Conservation (phyloP, 768 basidiomycete genomes). For the Amylocystis lapponica region DNA sequence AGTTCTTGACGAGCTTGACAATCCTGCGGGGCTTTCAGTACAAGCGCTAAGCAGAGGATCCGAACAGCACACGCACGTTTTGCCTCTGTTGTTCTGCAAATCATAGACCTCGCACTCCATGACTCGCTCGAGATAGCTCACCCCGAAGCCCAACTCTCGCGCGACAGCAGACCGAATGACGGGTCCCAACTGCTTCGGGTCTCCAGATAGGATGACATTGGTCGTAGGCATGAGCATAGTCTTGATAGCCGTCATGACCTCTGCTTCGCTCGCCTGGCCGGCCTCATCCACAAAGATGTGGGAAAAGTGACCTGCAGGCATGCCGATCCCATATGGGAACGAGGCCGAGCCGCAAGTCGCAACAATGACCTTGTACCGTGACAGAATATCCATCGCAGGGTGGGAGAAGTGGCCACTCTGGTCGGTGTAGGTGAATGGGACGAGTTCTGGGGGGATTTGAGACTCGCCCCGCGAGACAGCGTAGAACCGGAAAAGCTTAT, state of each 20-base stretch:
- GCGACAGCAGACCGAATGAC: constrained; percentile 33
- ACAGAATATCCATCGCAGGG: constrained; percentile 35
- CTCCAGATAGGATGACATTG: constrained; percentile 34
- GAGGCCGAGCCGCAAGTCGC: constrained; percentile 52
- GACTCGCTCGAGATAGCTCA: constrained; percentile 32
- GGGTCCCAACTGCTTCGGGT: constrained; percentile 33
- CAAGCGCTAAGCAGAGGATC: not conserved
- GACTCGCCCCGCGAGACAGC: constrained; percentile 36
- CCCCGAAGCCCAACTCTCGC: constrained; percentile 20
- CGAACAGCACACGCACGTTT: constrained; percentile 24
- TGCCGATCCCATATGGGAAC: constrained; percentile 41
- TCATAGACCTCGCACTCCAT: constrained; percentile 28
- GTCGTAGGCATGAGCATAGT: constrained; percentile 27
- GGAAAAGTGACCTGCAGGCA: constrained; percentile 48
- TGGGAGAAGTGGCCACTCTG: constrained; percentile 35
- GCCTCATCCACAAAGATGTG: constrained; percentile 65
- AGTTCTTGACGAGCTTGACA: constrained; percentile 45
- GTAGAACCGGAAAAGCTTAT: constrained; percentile 48
- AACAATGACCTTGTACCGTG: constrained; percentile 45
- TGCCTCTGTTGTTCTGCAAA: constrained; percentile 14
- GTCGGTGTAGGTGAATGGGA: constrained; percentile 31
- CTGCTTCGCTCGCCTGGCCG: constrained; percentile 58
- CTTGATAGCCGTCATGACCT: constrained; percentile 41
- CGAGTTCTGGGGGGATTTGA: constrained; percentile 32
- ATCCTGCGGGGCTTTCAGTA: constrained; percentile 2